Percentiles rank a stretch among this genome's conserved stretches.
Evolutionary conservation across 1,284 basidiomycete species (phyloP).

Genomic region (Ceratobasidium sp.): DNA sequence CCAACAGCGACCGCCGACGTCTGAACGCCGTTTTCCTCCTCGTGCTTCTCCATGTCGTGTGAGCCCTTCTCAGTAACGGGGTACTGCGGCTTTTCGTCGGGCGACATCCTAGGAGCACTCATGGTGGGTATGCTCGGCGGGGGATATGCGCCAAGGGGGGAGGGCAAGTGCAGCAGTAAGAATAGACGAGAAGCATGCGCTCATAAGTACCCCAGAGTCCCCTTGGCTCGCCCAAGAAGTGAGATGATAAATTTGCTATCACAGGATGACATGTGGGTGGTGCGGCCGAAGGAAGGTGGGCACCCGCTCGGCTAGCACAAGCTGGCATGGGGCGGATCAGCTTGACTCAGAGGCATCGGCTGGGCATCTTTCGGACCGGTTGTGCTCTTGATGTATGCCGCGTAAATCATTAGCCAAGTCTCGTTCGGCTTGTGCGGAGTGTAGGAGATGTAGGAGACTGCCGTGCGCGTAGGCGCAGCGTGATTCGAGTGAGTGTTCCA

Average conservation of each 20-base stretch:
- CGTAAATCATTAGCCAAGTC: too few relatives aligned
- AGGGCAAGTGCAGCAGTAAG: too few relatives aligned
- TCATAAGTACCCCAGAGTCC: constrained; percentile 39
- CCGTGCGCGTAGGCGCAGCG: too few relatives aligned
- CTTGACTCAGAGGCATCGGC: background rate
- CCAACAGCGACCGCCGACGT: constrained; percentile 32
- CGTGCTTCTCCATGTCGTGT: constrained; percentile 31
- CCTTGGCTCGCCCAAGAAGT: background rate
- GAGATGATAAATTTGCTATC: constrained; percentile 34
- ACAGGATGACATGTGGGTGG: constrained; percentile 11
- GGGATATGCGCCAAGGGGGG: constrained; percentile 10
- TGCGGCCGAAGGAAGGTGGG: constrained; percentile 26
- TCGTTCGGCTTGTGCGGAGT: too few relatives aligned
- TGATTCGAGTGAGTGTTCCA: too few relatives aligned
- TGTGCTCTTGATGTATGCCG: too few relatives aligned
- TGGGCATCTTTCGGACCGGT: too few relatives aligned
- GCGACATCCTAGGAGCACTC: constrained; percentile 10
- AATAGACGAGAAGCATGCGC: constrained; percentile 23
- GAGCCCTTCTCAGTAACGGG: constrained; percentile 9
- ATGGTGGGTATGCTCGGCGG: background rate
- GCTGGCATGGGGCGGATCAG: constrained; percentile 17
- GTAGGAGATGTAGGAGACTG: too few relatives aligned
- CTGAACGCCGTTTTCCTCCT: constrained; percentile 20
- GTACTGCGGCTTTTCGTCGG: constrained; percentile 3
- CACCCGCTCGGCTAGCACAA: constrained; percentile 23